Conservation (phyloP, 78 protist species). For the Tieghemostelium lacteum region DNA sequence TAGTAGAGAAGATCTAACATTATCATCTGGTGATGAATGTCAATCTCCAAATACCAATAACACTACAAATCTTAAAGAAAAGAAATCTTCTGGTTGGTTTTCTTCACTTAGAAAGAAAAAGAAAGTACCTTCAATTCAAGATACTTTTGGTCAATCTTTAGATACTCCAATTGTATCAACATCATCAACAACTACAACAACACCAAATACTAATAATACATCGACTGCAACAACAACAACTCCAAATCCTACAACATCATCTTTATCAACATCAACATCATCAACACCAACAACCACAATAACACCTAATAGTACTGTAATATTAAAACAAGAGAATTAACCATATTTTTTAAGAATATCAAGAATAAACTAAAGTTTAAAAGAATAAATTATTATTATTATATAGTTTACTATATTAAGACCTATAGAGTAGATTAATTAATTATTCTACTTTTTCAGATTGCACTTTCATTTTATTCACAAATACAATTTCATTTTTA, state of each 20-base stretch:
- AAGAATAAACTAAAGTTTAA: not conserved
- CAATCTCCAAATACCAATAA: not conserved
- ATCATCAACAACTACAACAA: not conserved
- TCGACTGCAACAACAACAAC: not conserved
- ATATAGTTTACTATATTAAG: not conserved
- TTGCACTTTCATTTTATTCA: not conserved
- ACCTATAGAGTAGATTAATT: not conserved
- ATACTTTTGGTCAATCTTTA: slow-evolving; percentile 4
- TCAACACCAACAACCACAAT: not conserved
- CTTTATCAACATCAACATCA: not conserved
- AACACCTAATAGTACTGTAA: not conserved
- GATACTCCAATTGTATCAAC: not conserved
- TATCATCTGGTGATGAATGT: slow-evolving; percentile 13
- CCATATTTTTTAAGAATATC: not conserved
- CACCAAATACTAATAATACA: not conserved
- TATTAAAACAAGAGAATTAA: slow-evolving; percentile 31
- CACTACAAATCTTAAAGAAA: not conserved
- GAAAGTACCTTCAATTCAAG: slow-evolving; percentile 46
- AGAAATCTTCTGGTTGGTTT: slow-evolving; percentile 46
- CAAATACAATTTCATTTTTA: not conserved
- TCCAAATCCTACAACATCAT: not conserved
- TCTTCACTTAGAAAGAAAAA: slow-evolving; percentile 62
- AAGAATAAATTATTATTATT: not conserved
- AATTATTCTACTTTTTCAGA: not conserved
- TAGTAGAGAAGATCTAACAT: slow-evolving; percentile 27